Evolutionary conservation across 129 eudicot genomes (phyloP).

Genomic region (carrot (Daucus carota)): DNA sequence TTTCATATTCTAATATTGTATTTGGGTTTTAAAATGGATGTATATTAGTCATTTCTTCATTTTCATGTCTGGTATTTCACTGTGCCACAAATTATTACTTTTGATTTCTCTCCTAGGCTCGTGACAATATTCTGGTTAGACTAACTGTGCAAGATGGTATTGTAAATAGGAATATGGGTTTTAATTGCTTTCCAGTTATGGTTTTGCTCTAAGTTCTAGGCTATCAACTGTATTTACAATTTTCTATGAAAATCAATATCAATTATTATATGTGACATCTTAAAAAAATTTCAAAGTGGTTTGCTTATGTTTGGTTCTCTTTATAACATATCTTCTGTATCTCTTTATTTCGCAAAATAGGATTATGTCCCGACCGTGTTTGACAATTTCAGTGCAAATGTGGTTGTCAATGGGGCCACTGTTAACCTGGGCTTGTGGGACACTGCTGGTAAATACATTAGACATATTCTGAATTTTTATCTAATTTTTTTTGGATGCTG

Average conservation of each 20-base stretch:
- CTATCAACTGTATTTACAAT: background rate
- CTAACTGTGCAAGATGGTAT: too few relatives aligned
- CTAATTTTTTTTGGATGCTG: background rate
- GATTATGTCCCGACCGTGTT: slow-evolving; percentile 98
- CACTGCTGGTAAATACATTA: slow-evolving; percentile 76
- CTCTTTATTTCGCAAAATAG: slow-evolving; percentile 33
- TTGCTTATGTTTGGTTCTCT: background rate
- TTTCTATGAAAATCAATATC: background rate
- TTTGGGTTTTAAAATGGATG: too few relatives aligned
- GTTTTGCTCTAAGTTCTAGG: background rate
- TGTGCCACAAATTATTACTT: too few relatives aligned
- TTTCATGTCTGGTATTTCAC: too few relatives aligned
- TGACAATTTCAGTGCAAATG: slow-evolving; percentile 99
- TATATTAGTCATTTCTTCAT: too few relatives aligned
- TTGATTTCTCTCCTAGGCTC: too few relatives aligned
- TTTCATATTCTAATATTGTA: too few relatives aligned
- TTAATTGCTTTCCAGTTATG: too few relatives aligned
- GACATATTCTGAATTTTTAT: slow-evolving; percentile 3
- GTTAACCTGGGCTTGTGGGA: slow-evolving; percentile 98
- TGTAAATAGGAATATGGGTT: too few relatives aligned
- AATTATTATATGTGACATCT: background rate
- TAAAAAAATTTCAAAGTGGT: background rate
- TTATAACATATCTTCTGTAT: background rate
- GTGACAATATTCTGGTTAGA: too few relatives aligned
- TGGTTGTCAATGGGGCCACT: slow-evolving; percentile 85